A percentile compares a stretch with the other conserved stretches of the same genome.
These are phyloP conservation scores for Paramecium biaurelia DNA, from an alignment of 73 alveolate species.

Conservation along the genomic window DNA sequence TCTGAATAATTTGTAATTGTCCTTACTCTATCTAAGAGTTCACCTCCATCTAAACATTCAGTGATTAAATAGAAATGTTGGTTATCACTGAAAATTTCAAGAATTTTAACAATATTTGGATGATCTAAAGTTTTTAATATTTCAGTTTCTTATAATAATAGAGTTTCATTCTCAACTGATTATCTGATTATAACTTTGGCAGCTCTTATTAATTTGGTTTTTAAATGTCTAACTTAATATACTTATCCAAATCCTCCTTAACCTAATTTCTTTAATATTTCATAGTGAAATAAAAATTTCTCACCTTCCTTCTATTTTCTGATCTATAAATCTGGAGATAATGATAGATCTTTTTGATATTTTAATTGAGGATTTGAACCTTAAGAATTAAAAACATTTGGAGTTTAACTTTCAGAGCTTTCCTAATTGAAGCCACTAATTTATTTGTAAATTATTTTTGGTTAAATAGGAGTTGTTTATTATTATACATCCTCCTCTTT, in stretches of 20 bases:
- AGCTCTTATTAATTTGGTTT: neutral
- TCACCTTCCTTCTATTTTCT: neutral
- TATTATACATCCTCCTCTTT: neutral
- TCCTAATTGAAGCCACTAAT: neutral
- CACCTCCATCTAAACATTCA: conserved; percentile 80
- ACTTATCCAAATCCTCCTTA: conserved; percentile 12
- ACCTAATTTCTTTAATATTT: neutral
- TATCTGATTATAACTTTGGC: neutral
- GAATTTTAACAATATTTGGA: conserved; percentile 62
- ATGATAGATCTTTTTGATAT: neutral
- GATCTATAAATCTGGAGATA: neutral
- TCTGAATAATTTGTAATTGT: conserved; percentile 70
- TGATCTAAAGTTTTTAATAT: conserved; percentile 55
- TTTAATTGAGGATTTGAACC: neutral
- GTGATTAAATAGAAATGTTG: conserved; percentile 53
- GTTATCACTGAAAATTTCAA: conserved; percentile 51
- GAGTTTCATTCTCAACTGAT: neutral
- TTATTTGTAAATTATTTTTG: neutral
- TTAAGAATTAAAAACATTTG: neutral
- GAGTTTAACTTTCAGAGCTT: neutral
- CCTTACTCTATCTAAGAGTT: conserved; percentile 73
- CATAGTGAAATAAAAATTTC: neutral
- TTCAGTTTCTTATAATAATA: neutral
- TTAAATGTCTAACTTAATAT: neutral
- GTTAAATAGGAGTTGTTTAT: neutral